Evolutionary conservation across 2,329 filamentous ascomycete species (phyloP).

Genomic region (Ciborinia camelliae): DNA sequence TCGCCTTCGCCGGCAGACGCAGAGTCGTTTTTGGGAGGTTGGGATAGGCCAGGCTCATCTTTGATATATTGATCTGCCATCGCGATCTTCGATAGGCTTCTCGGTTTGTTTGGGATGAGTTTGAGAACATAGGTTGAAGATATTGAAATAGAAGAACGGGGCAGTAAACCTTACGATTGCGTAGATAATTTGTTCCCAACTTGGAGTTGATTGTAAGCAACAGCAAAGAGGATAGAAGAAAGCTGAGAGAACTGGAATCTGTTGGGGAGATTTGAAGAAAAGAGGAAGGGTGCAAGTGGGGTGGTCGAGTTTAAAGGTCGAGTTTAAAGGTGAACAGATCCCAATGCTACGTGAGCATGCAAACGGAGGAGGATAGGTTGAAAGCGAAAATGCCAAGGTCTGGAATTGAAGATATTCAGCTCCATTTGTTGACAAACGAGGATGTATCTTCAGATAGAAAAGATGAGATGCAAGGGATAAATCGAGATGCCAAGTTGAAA

Average conservation of each 20-base stretch:
- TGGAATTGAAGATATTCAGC: neutral
- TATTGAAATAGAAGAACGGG: too few species aligned
- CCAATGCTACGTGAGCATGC: neutral
- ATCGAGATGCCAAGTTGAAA: neutral
- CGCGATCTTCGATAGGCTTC: neutral
- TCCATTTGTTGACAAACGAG: neutral
- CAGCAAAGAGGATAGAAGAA: too few species aligned
- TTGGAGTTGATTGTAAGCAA: too few species aligned
- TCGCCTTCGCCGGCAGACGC: neutral
- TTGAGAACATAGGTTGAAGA: too few species aligned
- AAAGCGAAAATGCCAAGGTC: neutral
- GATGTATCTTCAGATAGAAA: too few species aligned
- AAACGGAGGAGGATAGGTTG: neutral
- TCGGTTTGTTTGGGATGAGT: too few species aligned
- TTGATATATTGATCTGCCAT: neutral
- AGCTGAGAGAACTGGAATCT: too few species aligned
- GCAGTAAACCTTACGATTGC: too few species aligned
- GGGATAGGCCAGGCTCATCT: neutral
- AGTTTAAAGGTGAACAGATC: neutral
- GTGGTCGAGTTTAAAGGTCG: neutral
- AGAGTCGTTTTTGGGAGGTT: neutral
- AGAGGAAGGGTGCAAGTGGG: neutral
- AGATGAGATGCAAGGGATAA: too few species aligned
- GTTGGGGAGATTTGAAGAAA: neutral
- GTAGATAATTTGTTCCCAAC: too few species aligned